A percentile compares a stretch with the other conserved stretches of the same genome.
Conservation (phyloP, 2,329 filamentous ascomycete species). For the Cladosporium sp. region DNA sequence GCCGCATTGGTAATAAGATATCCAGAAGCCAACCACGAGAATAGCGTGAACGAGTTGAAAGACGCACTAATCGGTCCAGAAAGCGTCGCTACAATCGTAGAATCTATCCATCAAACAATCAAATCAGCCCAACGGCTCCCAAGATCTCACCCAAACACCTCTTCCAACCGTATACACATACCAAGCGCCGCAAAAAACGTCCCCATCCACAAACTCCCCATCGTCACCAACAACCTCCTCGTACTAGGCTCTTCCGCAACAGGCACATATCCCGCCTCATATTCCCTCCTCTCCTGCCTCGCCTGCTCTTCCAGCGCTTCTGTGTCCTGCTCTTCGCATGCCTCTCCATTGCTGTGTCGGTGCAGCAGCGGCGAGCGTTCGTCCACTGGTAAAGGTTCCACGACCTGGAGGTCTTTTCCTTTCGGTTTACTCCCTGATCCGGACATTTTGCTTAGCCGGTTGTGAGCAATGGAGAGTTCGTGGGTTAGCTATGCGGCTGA, state of each 20-base stretch:
- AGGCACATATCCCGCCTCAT: conserved; percentile 33
- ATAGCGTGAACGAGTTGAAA: conserved; percentile 76
- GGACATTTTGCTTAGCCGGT: conserved; percentile 2
- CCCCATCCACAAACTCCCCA: conserved; percentile 55
- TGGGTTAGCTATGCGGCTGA: background rate
- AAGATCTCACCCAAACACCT: background rate
- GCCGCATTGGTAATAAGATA: conserved; percentile 89
- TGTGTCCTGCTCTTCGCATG: conserved; percentile 19
- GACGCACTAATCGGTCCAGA: conserved; percentile 80
- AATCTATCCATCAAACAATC: conserved; percentile 53
- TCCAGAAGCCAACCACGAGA: conserved; percentile 85
- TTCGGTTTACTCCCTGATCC: background rate
- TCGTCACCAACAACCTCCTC: conserved; percentile 50
- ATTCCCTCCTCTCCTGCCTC: conserved; percentile 37
- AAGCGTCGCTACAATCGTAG: conserved; percentile 82
- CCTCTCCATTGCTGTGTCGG: conserved; percentile 22
- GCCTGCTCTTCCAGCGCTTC: conserved; percentile 35
- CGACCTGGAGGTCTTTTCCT: conserved; percentile 10
- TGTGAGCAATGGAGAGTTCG: background rate
- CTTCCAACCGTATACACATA: conserved; percentile 28
- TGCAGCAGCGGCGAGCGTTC: conserved; percentile 30
- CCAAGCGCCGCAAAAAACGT: conserved; percentile 60
- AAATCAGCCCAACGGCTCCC: background rate
- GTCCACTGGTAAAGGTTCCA: conserved; percentile 25
- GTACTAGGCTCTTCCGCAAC: conserved; percentile 50